phyloP scores from a whole-genome alignment of 1,284 basidiomycete genomes.

The Schizopora paradoxa region DNA sequence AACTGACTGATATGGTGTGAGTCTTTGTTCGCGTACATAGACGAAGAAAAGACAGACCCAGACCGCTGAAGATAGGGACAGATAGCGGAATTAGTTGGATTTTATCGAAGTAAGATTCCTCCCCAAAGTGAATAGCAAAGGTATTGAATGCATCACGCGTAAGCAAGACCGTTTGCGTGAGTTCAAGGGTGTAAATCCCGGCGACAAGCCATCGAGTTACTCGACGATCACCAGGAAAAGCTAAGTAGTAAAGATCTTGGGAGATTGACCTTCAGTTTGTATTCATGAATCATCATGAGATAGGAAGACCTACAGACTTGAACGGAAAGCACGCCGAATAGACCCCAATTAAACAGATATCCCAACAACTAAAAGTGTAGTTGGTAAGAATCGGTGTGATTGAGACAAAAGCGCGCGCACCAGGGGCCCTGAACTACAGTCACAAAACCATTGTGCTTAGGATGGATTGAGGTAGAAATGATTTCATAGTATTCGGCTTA shows the following conservation, averaged over 20 bases:
- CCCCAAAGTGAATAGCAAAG: constrained; percentile 26
- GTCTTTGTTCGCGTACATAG: neutral
- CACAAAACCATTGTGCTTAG: too few relatives aligned
- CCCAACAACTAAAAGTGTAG: constrained; percentile 3
- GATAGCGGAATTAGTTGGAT: neutral
- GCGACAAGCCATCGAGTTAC: constrained; percentile 21
- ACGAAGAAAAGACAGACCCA: neutral
- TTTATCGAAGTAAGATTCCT: constrained; percentile 8
- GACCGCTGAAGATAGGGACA: neutral
- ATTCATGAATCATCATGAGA: neutral
- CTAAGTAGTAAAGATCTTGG: constrained; percentile 24
- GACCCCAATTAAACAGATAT: constrained; percentile 6
- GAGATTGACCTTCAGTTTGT: neutral
- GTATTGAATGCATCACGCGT: constrained; percentile 23
- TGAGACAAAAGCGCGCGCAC: too few relatives aligned
- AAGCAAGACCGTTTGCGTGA: constrained; percentile 22
- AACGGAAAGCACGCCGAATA: constrained; percentile 1
- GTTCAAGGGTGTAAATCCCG: constrained; percentile 22
- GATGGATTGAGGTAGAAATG: too few relatives aligned
- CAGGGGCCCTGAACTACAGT: too few relatives aligned
- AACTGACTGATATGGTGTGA: neutral
- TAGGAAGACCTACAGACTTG: constrained; percentile 3
- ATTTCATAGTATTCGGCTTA: too few relatives aligned
- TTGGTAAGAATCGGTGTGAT: too few relatives aligned
- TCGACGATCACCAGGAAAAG: constrained; percentile 23